Evolutionary conservation across 2,329 filamentous ascomycete species (phyloP), one percentile per base, ranked within the genome.

Genomic region (Ciborinia camelliae): DNA sequence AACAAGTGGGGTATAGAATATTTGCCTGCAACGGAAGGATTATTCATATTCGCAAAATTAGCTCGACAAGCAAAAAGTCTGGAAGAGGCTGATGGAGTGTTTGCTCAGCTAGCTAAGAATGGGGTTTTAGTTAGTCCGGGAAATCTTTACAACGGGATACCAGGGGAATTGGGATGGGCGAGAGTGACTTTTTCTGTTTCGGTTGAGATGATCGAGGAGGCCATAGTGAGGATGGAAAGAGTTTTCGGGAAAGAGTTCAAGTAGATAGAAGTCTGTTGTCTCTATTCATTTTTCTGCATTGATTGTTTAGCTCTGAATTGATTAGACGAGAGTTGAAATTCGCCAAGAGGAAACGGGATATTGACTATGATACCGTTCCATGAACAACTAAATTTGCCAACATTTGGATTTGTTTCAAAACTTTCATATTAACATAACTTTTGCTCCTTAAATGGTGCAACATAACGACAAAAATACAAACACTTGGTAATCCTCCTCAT

Each of bases 1-100:
- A 30, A 32, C 18, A 32, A 60, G 45, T 60, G 57, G 57, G 32
- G n/a, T 3, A 30, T 60, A 18, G 30, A 60, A 48, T 60, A 35
- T 47, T 32, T 60, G 30, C 57, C 57, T 26, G 57, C 26, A 10
- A 60, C n/a, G 14, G 28, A 41, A 14, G 57, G 57, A 12, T 23
- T 60, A 18, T 35, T 60, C 18, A 35, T 50, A 18, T 60, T 60
- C 14, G 41, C 32, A 3, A 45, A 39, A 43, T 15, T 60, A 35
- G 28, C 45, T 32, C 30, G n/a, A 10, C 5, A 37, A 14, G 57
- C 57, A 3, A 45, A 15, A 47, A 60, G 43, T 14, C 45, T 20
- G 20, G 43, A 50, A 35, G 57, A 60, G 6, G 57, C 45, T 30
- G 57, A 35, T 41, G 57, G 23, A 15, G 43, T 48, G 6, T 30